phyloP scores from a whole-genome alignment of 2,329 filamentous ascomycete species.

The Neofusicoccum ribis region DNA sequence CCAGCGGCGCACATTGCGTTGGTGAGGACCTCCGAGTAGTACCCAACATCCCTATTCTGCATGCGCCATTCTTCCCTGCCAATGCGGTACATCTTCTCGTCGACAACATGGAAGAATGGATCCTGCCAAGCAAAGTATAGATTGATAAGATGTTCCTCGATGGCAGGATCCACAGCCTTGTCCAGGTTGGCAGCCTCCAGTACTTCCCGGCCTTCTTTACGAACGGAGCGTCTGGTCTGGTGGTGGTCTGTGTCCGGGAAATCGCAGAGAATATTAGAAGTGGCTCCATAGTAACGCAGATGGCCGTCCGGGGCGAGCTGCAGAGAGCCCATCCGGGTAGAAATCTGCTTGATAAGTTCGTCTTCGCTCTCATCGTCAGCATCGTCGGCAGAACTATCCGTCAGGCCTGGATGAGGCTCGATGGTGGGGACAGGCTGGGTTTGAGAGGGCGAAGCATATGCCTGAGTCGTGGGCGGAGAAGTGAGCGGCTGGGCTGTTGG shows the following conservation, averaged over 20 bases:
- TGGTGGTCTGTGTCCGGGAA: slow-evolving; percentile 20
- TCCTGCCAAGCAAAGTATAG: slow-evolving; percentile 54
- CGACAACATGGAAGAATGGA: slow-evolving; percentile 47
- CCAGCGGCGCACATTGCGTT: slow-evolving; percentile 34
- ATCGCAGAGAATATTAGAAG: slow-evolving; percentile 19
- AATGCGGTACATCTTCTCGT: slow-evolving; percentile 37
- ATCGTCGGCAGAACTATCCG: slow-evolving; percentile 15
- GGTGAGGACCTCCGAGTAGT: slow-evolving; percentile 26
- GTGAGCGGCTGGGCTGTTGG: not conserved
- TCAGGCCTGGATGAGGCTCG: slow-evolving; percentile 10
- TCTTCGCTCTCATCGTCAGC: slow-evolving; percentile 20
- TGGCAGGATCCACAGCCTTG: slow-evolving; percentile 40
- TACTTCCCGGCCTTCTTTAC: slow-evolving; percentile 17
- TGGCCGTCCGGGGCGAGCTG: slow-evolving; percentile 19
- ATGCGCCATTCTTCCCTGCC: slow-evolving; percentile 21
- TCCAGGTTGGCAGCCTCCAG: slow-evolving; percentile 45
- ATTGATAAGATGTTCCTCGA: slow-evolving; percentile 48
- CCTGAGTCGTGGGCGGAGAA: slow-evolving; percentile 12
- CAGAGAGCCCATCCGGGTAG: slow-evolving; percentile 17
- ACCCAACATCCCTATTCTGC: slow-evolving; percentile 19
- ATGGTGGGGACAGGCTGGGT: slow-evolving; percentile 6
- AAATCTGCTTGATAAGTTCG: slow-evolving; percentile 20
- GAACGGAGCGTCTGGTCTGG: slow-evolving; percentile 6
- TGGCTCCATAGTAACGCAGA: slow-evolving; percentile 19
- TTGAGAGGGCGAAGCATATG: slow-evolving; percentile 3